Evolutionary conservation across 225 moss, liverwort and hornwort species (phyloP).

Genomic region (Physcomitrellopsis africana): DNA sequence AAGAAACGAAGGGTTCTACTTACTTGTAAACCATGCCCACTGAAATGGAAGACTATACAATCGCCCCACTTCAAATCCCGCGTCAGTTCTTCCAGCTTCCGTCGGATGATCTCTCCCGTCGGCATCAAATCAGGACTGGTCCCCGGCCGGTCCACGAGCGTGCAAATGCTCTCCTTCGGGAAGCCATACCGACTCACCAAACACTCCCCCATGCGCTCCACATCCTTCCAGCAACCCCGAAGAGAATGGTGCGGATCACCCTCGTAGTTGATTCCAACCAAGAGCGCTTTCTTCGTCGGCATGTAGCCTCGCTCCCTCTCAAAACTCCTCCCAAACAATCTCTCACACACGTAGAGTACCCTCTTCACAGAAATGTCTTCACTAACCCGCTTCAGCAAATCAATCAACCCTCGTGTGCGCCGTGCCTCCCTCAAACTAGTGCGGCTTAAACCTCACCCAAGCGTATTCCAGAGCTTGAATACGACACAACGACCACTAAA

Average conservation of each 20-base stretch:
- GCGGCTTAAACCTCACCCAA: too few species aligned
- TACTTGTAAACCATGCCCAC: constrained; percentile 68
- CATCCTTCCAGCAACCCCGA: constrained; percentile 57
- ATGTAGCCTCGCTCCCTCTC: neutral
- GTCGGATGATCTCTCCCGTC: constrained; percentile 65
- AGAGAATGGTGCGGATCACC: constrained; percentile 27
- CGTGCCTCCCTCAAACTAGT: too few species aligned
- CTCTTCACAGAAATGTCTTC: too few species aligned
- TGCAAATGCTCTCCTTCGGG: constrained; percentile 28
- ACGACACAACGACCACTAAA: too few species aligned
- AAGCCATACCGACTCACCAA: constrained; percentile 47
- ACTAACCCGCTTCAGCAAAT: too few species aligned
- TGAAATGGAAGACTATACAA: constrained; percentile 62
- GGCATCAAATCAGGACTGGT: constrained; percentile 42
- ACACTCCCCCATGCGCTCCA: constrained; percentile 32
- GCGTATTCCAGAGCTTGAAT: too few species aligned
- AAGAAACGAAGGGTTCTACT: neutral
- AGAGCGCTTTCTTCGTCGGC: constrained; percentile 48
- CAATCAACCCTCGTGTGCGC: too few species aligned
- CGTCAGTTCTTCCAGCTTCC: constrained; percentile 45
- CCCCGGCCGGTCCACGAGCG: constrained; percentile 43
- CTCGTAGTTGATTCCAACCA: constrained; percentile 57
- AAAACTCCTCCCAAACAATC: too few species aligned
- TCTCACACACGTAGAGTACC: too few species aligned
- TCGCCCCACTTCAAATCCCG: constrained; percentile 49